Percentiles rank a stretch among this genome's conserved stretches.
These are phyloP conservation scores for Lipomyces kockii DNA, from an alignment of 805 yeast genomes.

Conservation along the genomic window DNA sequence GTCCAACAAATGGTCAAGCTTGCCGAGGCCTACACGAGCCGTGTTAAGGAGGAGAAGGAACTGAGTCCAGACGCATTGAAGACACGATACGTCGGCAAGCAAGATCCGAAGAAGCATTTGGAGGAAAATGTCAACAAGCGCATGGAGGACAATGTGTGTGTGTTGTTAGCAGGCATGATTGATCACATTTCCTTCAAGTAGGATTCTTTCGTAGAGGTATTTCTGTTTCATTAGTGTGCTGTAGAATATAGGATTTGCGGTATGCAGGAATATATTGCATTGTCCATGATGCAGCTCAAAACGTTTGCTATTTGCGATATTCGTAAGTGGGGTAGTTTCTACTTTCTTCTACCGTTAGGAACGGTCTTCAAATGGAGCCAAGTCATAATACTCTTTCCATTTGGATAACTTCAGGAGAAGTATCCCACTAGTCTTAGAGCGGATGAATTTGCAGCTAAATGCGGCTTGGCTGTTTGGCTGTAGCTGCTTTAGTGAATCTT, in stretches of 20 bases:
- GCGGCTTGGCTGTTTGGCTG: too few species aligned
- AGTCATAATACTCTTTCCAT: too few species aligned
- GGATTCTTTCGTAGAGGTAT: neutral
- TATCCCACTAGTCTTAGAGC: too few species aligned
- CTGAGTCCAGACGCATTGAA: slow-evolving; percentile 84
- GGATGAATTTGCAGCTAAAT: too few species aligned
- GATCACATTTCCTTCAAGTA: slow-evolving; percentile 86
- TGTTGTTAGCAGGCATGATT: slow-evolving; percentile 85
- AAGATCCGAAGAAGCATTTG: slow-evolving; percentile 97
- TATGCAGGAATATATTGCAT: neutral
- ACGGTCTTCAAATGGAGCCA: too few species aligned
- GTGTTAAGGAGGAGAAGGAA: slow-evolving; percentile 91
- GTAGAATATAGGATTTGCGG: neutral
- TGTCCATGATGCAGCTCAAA: neutral
- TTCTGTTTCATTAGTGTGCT: neutral
- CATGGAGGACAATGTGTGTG: slow-evolving; percentile 87
- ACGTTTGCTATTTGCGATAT: too few species aligned
- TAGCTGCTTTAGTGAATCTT: too few species aligned
- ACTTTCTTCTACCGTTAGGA: too few species aligned
- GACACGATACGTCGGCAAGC: slow-evolving; percentile 96
- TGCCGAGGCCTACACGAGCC: slow-evolving; percentile 84
- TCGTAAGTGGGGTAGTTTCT: too few species aligned
- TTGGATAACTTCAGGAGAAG: too few species aligned
- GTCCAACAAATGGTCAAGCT: slow-evolving; percentile 82
- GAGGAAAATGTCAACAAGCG: slow-evolving; percentile 83